A percentile compares a stretch with the other conserved stretches of the same genome.
These are phyloP conservation scores for Cercis canadensis DNA, from an alignment of 306 rosid genomes.

Conservation along the genomic window DNA sequence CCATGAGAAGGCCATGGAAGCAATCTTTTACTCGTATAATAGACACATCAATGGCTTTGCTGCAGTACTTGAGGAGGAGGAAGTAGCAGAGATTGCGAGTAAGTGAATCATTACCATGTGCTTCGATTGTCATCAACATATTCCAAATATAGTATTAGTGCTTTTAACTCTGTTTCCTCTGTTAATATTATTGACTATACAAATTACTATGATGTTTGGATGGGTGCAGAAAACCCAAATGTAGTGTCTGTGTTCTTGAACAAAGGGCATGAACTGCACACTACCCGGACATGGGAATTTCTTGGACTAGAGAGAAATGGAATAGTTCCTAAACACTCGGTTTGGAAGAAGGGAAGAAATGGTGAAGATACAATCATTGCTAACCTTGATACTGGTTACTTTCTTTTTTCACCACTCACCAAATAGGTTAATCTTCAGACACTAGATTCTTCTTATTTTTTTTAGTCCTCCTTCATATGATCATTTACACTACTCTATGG, in stretches of 20 bases:
- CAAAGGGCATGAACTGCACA: constrained; percentile 55
- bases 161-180: neutral
- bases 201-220: neutral
- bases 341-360: constrained; percentile 61
- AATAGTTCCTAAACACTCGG: constrained; percentile 37
- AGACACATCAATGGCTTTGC: constrained; percentile 66
- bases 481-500: too few species aligned
- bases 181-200: neutral
- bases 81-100: constrained; percentile 51
- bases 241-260: constrained; percentile 63
- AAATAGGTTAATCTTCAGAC: too few species aligned
- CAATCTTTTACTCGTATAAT: constrained; percentile 56
- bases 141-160: neutral
- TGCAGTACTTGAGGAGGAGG: constrained; percentile 53
- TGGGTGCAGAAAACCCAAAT: constrained; percentile 54
- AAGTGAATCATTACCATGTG: constrained; percentile 9
- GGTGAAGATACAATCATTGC: constrained; percentile 68
- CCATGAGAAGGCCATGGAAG: constrained; percentile 52
- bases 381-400: constrained; percentile 66
- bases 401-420: too few species aligned
- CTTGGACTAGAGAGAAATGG: constrained; percentile 54
- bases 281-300: constrained; percentile 74
- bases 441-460: too few species aligned
- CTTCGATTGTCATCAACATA: too few species aligned
- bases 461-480: too few species aligned